A percentile compares a stretch with the other conserved stretches of the same genome.
These are phyloP conservation scores for Limnanthes douglasii DNA, from an alignment of 345 rosid species.

Conservation along the genomic window DNA sequence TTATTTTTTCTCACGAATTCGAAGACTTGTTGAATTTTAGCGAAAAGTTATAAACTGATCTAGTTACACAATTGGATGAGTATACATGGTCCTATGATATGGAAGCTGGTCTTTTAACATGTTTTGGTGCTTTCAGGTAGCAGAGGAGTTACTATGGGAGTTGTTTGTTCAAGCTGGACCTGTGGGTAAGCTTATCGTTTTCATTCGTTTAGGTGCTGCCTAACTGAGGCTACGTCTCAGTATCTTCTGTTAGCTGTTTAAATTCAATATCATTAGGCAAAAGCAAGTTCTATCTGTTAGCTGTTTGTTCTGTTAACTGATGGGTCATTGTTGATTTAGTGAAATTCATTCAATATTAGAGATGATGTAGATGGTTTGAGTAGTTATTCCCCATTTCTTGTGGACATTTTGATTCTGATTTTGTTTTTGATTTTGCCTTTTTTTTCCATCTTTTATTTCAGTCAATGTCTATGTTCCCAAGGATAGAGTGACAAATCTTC, in stretches of 20 bases:
- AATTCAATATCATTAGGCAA: too few relatives aligned
- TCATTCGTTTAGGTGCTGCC: neutral
- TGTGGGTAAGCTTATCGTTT: slow-evolving; percentile 39
- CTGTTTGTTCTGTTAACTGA: neutral
- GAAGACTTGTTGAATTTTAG: neutral
- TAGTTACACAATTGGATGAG: neutral
- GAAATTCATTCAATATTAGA: neutral
- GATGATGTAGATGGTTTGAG: neutral
- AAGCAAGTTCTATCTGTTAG: neutral
- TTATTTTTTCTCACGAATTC: too few relatives aligned
- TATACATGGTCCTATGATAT: neutral
- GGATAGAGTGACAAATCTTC: slow-evolving; percentile 93
- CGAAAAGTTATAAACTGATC: slow-evolving; percentile 7
- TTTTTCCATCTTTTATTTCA: slow-evolving; percentile 9
- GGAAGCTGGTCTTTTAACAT: neutral
- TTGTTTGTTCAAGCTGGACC: slow-evolving; percentile 96
- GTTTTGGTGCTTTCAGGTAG: slow-evolving; percentile 19
- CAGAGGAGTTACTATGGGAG: slow-evolving; percentile 96
- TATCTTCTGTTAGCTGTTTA: neutral
- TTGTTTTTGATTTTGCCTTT: neutral
- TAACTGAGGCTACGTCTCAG: neutral
- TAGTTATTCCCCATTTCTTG: neutral
- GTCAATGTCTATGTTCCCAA: slow-evolving; percentile 95
- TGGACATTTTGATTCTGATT: neutral
- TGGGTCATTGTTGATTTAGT: neutral